phyloP scores from a whole-genome alignment of 768 basidiomycete species.

The Hydnomerulius pinastri region DNA sequence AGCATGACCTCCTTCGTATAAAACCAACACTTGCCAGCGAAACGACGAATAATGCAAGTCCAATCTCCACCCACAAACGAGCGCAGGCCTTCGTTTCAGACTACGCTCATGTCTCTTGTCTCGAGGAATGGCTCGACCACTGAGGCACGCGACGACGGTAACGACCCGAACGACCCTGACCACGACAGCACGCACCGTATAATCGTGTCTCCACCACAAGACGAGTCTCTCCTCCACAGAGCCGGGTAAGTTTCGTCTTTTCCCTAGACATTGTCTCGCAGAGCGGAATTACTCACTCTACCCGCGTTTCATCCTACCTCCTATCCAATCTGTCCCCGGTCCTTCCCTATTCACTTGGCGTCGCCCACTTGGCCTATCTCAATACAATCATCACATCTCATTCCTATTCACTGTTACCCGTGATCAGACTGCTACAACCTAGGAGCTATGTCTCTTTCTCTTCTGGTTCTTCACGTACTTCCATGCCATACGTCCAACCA shows the following conservation, averaged over 20 bases:
- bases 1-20: too few relatives aligned
- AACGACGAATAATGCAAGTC: too few relatives aligned
- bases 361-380: too few relatives aligned
- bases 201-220: slow-evolving; percentile 27
- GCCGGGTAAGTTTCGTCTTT: slow-evolving; percentile 48
- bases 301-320: background rate
- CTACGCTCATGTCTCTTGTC: background rate
- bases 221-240: slow-evolving; percentile 48
- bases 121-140: too few relatives aligned
- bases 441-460: slow-evolving; percentile 45
- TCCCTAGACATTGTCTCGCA: too few relatives aligned
- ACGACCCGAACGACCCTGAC: slow-evolving; percentile 7
- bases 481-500: slow-evolving; percentile 30
- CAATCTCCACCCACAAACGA: background rate
- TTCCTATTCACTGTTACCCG: too few relatives aligned
- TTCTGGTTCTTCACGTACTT: slow-evolving; percentile 22
- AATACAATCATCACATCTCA: too few relatives aligned
- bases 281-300: too few relatives aligned
- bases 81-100: background rate
- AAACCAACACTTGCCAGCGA: too few relatives aligned
- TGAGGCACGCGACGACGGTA: slow-evolving; percentile 1
- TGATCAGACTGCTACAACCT: slow-evolving; percentile 62
- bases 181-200: slow-evolving; percentile 11
- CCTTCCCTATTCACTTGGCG: too few relatives aligned
- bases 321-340: too few relatives aligned